Conservation (phyloP, 495 filamentous ascomycete species). For the Hypoxylon subgilvum region DNA sequence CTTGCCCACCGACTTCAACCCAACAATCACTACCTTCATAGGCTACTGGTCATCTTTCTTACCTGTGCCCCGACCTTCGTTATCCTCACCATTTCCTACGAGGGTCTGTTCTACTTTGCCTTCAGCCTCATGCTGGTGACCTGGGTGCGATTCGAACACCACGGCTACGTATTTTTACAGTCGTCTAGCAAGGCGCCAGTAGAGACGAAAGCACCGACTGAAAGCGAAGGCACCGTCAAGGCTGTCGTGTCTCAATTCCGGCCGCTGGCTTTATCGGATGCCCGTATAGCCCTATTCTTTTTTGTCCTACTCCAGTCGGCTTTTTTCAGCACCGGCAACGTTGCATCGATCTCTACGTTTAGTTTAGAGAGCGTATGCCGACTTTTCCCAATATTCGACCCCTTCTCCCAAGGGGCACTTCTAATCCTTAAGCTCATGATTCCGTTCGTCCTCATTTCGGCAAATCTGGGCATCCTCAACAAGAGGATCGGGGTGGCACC, state of each 20-base stretch:
- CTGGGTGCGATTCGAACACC: slow-evolving; percentile 91
- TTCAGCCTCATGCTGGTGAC: slow-evolving; percentile 83
- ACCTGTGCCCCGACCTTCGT: slow-evolving; percentile 94
- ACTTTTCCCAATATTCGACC: slow-evolving; percentile 92
- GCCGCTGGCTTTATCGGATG: slow-evolving; percentile 76
- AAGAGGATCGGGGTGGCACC: slow-evolving; percentile 77
- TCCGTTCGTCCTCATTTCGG: slow-evolving; percentile 91
- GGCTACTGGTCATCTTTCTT: slow-evolving; percentile 87
- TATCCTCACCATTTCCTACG: slow-evolving; percentile 96
- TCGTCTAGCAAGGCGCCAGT: slow-evolving; percentile 37
- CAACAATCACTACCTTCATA: slow-evolving; percentile 88
- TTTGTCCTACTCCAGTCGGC: slow-evolving; percentile 91
- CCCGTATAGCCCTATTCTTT: slow-evolving; percentile 90
- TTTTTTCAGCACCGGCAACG: slow-evolving; percentile 97
- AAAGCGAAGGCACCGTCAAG: slow-evolving; percentile 31
- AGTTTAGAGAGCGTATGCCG: slow-evolving; percentile 88
- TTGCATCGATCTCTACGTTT: slow-evolving; percentile 94
- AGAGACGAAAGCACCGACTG: slow-evolving; percentile 27
- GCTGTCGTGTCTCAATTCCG: slow-evolving; percentile 60
- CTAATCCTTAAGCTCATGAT: slow-evolving; percentile 89
- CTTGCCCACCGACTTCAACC: slow-evolving; percentile 80
- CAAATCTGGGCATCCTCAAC: slow-evolving; percentile 94
- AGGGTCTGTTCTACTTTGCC: slow-evolving; percentile 92
- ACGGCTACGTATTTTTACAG: slow-evolving; percentile 64
- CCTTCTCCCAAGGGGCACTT: slow-evolving; percentile 88